phyloP scores from a whole-genome alignment of 495 filamentous ascomycete species.

The Aspergillus steynii region DNA sequence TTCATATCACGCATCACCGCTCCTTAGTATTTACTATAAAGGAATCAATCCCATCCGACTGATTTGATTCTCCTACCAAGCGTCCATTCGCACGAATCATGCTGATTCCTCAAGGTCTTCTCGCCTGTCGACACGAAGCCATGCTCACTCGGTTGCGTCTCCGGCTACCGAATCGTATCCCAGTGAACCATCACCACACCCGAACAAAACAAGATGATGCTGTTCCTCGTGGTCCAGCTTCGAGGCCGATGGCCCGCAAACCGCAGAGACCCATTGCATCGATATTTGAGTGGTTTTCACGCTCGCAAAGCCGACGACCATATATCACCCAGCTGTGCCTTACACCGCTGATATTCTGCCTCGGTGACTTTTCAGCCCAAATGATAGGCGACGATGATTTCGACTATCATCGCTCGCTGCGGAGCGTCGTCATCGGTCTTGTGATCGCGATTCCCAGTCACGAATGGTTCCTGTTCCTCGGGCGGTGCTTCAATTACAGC shows the following conservation, averaged over 20 bases:
- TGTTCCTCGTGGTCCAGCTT: not conserved
- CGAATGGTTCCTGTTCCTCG: not conserved
- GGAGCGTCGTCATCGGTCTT: not conserved
- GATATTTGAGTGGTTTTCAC: not conserved
- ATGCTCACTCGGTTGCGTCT: not conserved
- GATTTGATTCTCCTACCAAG: not conserved
- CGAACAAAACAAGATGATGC: not conserved
- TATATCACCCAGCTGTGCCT: not conserved
- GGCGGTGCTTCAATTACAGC: not conserved
- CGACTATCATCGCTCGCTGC: not conserved
- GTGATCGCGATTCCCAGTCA: not conserved
- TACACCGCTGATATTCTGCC: not conserved
- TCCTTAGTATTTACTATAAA: not conserved
- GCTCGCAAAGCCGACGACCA: not conserved
- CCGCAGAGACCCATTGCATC: not conserved
- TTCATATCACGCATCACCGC: too few relatives aligned
- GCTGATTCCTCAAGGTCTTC: not conserved
- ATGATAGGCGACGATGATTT: not conserved
- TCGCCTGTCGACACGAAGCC: not conserved
- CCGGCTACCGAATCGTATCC: not conserved
- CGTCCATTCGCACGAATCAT: not conserved
- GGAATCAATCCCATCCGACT: not conserved
- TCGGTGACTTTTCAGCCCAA: not conserved
- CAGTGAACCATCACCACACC: not conserved
- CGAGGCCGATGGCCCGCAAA: not conserved